phyloP scores from a whole-genome alignment of 2,329 filamentous ascomycete genomes.

The Pseudogymnoascus sp. region DNA sequence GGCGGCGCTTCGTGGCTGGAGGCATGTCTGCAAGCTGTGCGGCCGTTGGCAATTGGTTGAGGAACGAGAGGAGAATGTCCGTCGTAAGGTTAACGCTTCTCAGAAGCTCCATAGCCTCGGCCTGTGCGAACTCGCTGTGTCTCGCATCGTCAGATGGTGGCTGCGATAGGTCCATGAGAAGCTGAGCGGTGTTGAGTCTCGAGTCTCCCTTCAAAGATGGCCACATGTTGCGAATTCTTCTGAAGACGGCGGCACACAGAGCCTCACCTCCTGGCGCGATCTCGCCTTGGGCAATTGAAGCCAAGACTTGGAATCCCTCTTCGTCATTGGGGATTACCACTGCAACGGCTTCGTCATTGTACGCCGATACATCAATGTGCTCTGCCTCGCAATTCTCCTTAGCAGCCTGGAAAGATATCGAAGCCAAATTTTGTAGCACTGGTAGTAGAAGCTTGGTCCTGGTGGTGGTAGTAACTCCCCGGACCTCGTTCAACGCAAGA shows the following conservation, averaged over 20 bases:
- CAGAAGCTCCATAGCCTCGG: conserved; percentile 65
- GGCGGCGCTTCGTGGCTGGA: conserved; percentile 70
- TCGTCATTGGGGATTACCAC: conserved; percentile 50
- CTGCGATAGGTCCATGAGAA: conserved; percentile 57
- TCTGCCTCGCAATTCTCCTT: conserved; percentile 43
- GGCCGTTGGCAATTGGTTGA: conserved; percentile 68
- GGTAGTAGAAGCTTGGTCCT: conserved; percentile 74
- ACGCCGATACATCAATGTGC: conserved; percentile 38
- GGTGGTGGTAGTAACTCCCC: conserved; percentile 60
- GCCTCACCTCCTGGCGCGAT: conserved; percentile 38
- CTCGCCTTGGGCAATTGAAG: conserved; percentile 42
- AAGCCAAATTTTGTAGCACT: conserved; percentile 62
- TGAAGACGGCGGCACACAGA: conserved; percentile 61
- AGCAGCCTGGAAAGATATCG: conserved; percentile 46
- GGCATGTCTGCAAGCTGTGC: conserved; percentile 65
- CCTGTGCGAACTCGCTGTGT: conserved; percentile 36
- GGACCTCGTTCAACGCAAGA: conserved; percentile 64
- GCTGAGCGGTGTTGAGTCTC: conserved; percentile 53
- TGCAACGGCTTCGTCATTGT: conserved; percentile 47
- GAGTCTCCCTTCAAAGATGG: conserved; percentile 58
- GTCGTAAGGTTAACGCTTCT: conserved; percentile 68
- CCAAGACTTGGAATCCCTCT: conserved; percentile 49
- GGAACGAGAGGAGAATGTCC: conserved; percentile 62
- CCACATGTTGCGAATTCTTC: conserved; percentile 67
- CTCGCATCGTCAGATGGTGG: conserved; percentile 27